Evolutionary conservation across 352 stramenopile species (phyloP), one percentile per base, ranked within the genome.

Genomic region (Phytophthora brassicae): DNA sequence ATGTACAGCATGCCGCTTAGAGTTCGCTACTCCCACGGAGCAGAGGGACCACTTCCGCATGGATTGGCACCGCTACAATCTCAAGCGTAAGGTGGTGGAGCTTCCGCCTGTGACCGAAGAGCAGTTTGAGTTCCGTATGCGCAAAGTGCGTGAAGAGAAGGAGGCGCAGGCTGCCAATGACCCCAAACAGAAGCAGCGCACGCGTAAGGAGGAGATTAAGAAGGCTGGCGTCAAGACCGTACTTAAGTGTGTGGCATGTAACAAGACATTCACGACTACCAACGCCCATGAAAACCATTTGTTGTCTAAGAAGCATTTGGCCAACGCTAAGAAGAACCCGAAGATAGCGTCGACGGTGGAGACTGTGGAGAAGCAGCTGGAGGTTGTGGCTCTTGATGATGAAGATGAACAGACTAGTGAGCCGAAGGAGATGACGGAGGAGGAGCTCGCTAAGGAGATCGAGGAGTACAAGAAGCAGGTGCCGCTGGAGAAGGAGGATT

Each of bases 21-120:
- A 79, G 65, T 95, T 95, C 45, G 60, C 52, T 46, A 68, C 75
- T 46, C 73, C 75, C 35, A 65, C 66, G 43, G 74, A 82, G 61
- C 86, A 95, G 70, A 93, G 88, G 64, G 86, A 92, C 22, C 92
- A 97, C 77, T 97, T 97, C 76, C 97, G 97, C 71, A 90, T 89
- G 59, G 96, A 99, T 70, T 99, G 96, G 96, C 97, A 99, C 72
- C 93, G 86, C 53, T 96, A 96, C 74, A 96, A 96, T 57, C 86
- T 99, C 39, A 98, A 98, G 88, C 94, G 97, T 61, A 98, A 98
- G 63, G 94, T 99, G 46, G 92, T 96, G 46, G 87, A 92, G 55
- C 77, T 99, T 59, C 81, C 86, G 42, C 84, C 97, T 20, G 80
- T 99, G 56, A 89, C 88, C 17, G 81, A 98, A 66, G 69, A 85